Base-by-base conservation (phyloP, 495 filamentous ascomycete genomes). In the Hyaloscypha variabilis region DNA sequence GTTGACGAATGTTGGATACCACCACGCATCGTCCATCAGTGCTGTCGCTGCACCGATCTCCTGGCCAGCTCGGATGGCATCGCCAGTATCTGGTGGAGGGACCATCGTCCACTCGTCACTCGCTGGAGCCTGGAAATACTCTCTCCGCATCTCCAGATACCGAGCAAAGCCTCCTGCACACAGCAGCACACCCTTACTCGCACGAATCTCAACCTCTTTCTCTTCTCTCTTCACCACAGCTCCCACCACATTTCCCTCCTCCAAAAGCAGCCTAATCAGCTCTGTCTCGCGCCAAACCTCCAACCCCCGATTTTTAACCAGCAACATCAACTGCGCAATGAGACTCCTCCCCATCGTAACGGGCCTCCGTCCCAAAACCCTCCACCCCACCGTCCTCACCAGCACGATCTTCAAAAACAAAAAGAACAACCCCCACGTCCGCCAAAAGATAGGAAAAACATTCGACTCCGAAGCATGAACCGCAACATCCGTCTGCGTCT, bases 91-190 rank as follows among this genome's bases (percentile, higher is more conserved):
- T 3, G 42, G 21, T 56, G 24, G 29, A 36, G 64, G 57, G 5
- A 29, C 31, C 5, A 49, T 50, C 3, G 57, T 55, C 57, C 58
- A 66, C 31, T 54, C 31, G 25, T 36, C 26, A 42, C 17, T 21
- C n/a, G 31, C 42, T 24, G 46, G 64, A 2, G 19, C 23, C 19
- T 19, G 17, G 11, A 17, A 13, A n/a, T 61, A 46, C n/a, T 34
- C 59, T 21, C 57, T 21, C 28, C 62, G 29, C 21, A 64, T 8
- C 8, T 64, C 21, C 21, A 17, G 26, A 19, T 64, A 57, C 3
- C 56, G 51, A 10, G 62, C 67, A 64, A 75, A 74, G 2, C 73
- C 73, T 28, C 71, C 69, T 1, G 67, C 69, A 24, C 62, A 55
- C 2, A 75, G 66, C 24, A 72, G 24, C 10, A 74, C 72, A 6